Evolutionary conservation across 495 filamentous ascomycete genomes (phyloP).

Genomic region (Annulohypoxylon moriforme): DNA sequence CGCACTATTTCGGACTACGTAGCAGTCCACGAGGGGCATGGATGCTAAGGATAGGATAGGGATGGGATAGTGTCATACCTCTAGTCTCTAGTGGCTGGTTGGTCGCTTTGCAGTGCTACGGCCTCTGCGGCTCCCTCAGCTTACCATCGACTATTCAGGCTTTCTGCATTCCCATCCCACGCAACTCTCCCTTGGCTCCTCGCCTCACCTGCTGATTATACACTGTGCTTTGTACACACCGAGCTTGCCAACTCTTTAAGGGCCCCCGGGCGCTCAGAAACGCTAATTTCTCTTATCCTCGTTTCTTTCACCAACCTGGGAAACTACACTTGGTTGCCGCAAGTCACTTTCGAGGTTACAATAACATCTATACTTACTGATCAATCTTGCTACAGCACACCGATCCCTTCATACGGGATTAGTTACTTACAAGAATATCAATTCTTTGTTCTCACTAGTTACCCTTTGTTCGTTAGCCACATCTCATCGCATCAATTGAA

Average conservation of each 20-base stretch:
- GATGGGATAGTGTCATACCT: constrained; percentile 35
- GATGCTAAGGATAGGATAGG: constrained; percentile 25
- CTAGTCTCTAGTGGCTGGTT: constrained; percentile 26
- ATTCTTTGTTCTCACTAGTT: constrained; percentile 24
- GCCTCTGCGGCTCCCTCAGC: constrained; percentile 45
- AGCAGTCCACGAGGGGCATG: constrained; percentile 34
- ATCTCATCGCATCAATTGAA: constrained; percentile 29
- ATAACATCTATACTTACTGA: constrained; percentile 16
- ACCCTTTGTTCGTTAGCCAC: not conserved
- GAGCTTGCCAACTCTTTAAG: constrained; percentile 37
- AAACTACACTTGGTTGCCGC: constrained; percentile 34
- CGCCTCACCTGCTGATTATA: constrained; percentile 36
- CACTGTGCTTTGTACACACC: constrained; percentile 43
- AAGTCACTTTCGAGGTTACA: constrained; percentile 36
- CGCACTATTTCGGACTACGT: constrained; percentile 35
- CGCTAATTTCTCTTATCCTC: constrained; percentile 19
- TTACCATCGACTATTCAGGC: constrained; percentile 47
- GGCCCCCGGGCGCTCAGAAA: constrained; percentile 21
- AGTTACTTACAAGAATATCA: constrained; percentile 29
- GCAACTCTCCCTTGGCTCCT: constrained; percentile 42
- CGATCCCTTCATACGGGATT: constrained; percentile 26
- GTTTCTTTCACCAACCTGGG: constrained; percentile 31
- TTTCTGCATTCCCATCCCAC: constrained; percentile 44
- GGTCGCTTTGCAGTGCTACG: constrained; percentile 25
- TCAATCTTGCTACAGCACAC: constrained; percentile 32